Percentiles rank a stretch among this genome's conserved stretches.
phyloP scores from a whole-genome alignment of 83 land plant species.

The Picea abies region DNA sequence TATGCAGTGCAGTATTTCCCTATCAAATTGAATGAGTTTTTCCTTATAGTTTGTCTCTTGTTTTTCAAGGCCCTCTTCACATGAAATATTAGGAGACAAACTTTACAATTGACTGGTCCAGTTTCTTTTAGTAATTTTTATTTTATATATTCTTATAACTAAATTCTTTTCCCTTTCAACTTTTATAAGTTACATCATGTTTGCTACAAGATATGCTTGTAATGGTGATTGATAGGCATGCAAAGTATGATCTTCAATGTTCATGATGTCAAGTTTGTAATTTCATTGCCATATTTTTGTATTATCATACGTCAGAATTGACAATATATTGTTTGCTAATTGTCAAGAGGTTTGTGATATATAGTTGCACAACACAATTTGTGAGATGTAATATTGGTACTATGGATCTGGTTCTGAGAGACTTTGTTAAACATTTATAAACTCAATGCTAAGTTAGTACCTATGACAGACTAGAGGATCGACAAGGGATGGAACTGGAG shows the following conservation, averaged over 20 bases:
- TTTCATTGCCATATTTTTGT: background rate
- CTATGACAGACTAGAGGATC: conserved; percentile 86
- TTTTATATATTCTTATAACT: no score
- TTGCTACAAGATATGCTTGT: no score
- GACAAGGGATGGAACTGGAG: conserved; percentile 99
- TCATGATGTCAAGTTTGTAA: background rate
- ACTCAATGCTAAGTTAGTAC: background rate
- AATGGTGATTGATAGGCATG: background rate
- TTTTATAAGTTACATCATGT: background rate
- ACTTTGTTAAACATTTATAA: background rate
- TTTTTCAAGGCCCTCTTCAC: background rate
- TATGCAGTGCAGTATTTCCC: background rate
- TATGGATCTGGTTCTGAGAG: background rate
- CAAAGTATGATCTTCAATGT: no score
- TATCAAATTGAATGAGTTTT: background rate
- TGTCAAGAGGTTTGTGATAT: background rate
- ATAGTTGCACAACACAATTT: background rate
- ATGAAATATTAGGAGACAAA: background rate
- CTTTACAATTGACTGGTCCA: background rate
- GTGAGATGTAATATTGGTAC: background rate
- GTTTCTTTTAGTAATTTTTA: no score
- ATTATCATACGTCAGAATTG: background rate
- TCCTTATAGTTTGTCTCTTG: background rate
- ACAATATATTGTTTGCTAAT: background rate
- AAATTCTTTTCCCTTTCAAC: background rate